Base-by-base conservation (phyloP, 2,329 filamentous ascomycete species). In the Colletotrichum spaethianum region DNA sequence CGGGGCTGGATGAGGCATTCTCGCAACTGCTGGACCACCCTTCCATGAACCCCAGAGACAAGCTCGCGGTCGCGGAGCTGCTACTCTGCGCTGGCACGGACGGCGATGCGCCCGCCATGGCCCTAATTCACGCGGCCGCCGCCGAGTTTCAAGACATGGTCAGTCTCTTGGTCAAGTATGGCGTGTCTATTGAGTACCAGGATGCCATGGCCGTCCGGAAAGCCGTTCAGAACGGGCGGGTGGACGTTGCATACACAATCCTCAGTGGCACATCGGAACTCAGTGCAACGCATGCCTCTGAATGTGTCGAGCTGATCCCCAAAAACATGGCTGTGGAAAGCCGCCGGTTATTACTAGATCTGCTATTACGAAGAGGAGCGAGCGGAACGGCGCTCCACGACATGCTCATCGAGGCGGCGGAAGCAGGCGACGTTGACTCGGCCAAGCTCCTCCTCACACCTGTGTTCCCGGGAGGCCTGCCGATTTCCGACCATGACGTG, bases 61-160 rank as follows among this genome's bases (percentile, higher is more conserved):
- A 88, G 75, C 79, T 88, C 52, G 83, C 83, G 2, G 80, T 91
- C 73, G 82, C 87, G 0, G 89, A 92, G 76, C 80, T 90, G 3
- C 76, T 92, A 1, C 82, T 92, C 1, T 90, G 89, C 64, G 89
- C 87, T 1, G 89, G 90, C 0, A 89, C 89, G 1, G 81, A 83
- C 16, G 90, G 90, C 1, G 85, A 88, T 18, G 80, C 83, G 1
- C 79, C 89, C 0, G 83, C 87, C 0, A 79, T 81, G 38, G 87
- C 86, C 0, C 80, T 91, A 0, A 79, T 86, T 8, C 81, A 85
- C 40, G 86, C 88, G 0, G 86, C 85, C 63, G 80, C 83, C 8
- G 83, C 82, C 2, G 85, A 86, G 53, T 89, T 87, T 71, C 82
- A 86, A 67, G 87, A 89, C 50, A 87, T 91, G 85, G 85, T 88